A percentile compares a stretch with the other conserved stretches of the same genome.
Conservation (phyloP, 768 basidiomycete species). For the Paxillus ammoniavirescens region DNA sequence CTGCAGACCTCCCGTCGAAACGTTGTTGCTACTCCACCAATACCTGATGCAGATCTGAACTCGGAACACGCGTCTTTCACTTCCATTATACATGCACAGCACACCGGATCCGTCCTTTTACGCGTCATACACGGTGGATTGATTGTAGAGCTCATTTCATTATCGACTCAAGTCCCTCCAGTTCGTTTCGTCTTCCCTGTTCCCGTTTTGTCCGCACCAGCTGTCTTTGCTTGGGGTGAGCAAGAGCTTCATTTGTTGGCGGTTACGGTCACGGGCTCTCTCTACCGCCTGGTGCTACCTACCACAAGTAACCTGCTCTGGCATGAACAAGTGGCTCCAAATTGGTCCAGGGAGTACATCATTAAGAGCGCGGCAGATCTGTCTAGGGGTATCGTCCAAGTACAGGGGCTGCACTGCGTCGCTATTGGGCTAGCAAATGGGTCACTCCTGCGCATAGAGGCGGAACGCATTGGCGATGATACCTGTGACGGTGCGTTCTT, state of each 20-base stretch:
- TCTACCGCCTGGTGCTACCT: slow-evolving; percentile 73
- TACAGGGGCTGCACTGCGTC: slow-evolving; percentile 67
- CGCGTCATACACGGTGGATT: slow-evolving; percentile 73
- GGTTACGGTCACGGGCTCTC: slow-evolving; percentile 63
- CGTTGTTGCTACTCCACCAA: slow-evolving; percentile 44
- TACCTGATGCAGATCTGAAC: slow-evolving; percentile 42
- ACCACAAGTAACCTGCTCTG: slow-evolving; percentile 54
- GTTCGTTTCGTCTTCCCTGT: slow-evolving; percentile 81
- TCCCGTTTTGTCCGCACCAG: slow-evolving; percentile 59
- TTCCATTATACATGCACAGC: slow-evolving; percentile 51
- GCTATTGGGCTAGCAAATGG: slow-evolving; percentile 61
- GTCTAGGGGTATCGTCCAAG: slow-evolving; percentile 51
- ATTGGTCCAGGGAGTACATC: slow-evolving; percentile 68
- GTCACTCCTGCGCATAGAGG: slow-evolving; percentile 66
- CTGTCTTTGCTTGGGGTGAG: slow-evolving; percentile 50
- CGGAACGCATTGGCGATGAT: slow-evolving; percentile 54
- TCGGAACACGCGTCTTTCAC: slow-evolving; percentile 74
- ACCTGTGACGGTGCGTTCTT: slow-evolving; percentile 53
- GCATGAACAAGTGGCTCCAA: slow-evolving; percentile 49
- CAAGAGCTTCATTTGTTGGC: slow-evolving; percentile 67
- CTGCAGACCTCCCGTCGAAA: slow-evolving; percentile 62
- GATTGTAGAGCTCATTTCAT: slow-evolving; percentile 75
- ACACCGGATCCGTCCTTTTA: slow-evolving; percentile 65
- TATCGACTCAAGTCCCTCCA: slow-evolving; percentile 61
- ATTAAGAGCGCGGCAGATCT: slow-evolving; percentile 52